Percentiles rank a stretch among this genome's conserved stretches.
Conservation (phyloP, 768 basidiomycete genomes). For the Boletus patriciae region DNA sequence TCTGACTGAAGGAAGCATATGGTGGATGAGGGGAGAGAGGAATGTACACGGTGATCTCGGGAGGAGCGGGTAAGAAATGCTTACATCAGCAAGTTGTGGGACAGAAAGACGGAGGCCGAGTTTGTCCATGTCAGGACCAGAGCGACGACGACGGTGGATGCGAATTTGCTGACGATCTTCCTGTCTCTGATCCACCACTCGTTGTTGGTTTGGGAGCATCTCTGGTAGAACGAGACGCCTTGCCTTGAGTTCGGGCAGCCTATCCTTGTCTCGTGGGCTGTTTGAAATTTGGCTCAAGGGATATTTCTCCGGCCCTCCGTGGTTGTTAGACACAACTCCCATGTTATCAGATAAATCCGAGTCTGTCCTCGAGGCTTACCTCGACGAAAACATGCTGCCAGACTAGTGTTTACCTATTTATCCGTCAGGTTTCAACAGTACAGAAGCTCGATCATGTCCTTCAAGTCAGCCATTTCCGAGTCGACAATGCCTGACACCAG, state of each 20-base stretch:
- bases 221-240: conserved; percentile 65
- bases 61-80: conserved; percentile 11
- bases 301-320: conserved; percentile 39
- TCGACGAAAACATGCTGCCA: conserved; percentile 17
- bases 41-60: conserved; percentile 14
- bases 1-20: conserved; percentile 68
- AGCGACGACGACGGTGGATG: conserved; percentile 80
- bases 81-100: conserved; percentile 43
- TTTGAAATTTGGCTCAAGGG: conserved; percentile 81
- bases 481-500: conserved; percentile 11
- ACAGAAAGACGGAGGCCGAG: not conserved
- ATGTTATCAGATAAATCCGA: conserved; percentile 15
- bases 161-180: conserved; percentile 38
- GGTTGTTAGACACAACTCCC: conserved; percentile 1
- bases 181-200: conserved; percentile 69
- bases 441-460: conserved; percentile 6
- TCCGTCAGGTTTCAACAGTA: not conserved
- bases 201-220: conserved; percentile 43
- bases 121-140: conserved; percentile 42
- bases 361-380: conserved; percentile 25
- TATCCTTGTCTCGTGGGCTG: conserved; percentile 48
- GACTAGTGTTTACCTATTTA: conserved; percentile 20
- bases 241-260: conserved; percentile 80
- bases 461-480: conserved; percentile 24
- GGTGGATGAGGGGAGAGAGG: conserved; percentile 28